Evolutionary conservation across 306 rosid species (phyloP).

Genomic region (Cicer judaicum): DNA sequence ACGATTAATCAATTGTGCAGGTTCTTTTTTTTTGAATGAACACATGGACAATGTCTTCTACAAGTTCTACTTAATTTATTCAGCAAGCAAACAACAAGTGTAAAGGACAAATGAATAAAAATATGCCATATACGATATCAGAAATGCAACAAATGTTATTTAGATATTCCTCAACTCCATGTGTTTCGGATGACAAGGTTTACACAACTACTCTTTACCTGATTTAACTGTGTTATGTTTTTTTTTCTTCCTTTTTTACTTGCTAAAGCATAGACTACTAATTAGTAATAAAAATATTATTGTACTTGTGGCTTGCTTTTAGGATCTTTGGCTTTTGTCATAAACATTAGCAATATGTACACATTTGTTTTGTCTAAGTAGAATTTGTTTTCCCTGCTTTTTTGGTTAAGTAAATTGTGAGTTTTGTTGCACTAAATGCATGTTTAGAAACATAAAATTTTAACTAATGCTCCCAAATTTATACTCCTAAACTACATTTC

Average conservation of each 20-base stretch:
- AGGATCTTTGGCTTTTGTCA: too few relatives aligned
- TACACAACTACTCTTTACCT: background rate
- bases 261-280: background rate
- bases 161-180: background rate
- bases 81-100: slow-evolving; percentile 1
- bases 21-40: background rate
- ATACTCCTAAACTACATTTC: too few relatives aligned
- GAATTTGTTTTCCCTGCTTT: too few relatives aligned
- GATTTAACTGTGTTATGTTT: background rate
- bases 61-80: slow-evolving; percentile 5
- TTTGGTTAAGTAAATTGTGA: background rate
- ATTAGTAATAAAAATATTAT: too few relatives aligned
- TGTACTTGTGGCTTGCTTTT: too few relatives aligned
- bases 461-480: too few relatives aligned
- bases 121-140: background rate
- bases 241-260: too few relatives aligned
- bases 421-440: background rate
- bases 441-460: too few relatives aligned
- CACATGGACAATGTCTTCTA: background rate
- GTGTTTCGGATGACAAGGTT: background rate
- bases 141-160: background rate
- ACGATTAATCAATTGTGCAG: background rate
- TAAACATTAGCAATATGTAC: too few relatives aligned
- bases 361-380: too few relatives aligned
- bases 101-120: background rate